These are phyloP conservation scores for Voacanga thouarsii DNA, from an alignment of 257 asterid genomes.

Conservation along the genomic window DNA sequence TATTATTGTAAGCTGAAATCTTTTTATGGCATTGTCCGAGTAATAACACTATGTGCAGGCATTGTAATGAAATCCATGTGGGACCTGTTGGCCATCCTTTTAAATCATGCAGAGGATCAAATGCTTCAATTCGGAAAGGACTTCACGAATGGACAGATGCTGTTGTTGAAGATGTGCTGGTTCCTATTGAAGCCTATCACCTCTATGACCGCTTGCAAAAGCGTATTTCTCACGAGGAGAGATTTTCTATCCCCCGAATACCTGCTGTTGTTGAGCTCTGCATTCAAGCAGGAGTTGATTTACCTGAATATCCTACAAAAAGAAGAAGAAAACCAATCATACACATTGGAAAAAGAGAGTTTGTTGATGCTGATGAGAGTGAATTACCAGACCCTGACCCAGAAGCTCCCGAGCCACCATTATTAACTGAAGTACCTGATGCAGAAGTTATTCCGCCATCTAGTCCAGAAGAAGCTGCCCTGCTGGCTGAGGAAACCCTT, in stretches of 20 bases:
- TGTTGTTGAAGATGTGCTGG: slow-evolving; percentile 64
- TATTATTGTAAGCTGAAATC: background rate
- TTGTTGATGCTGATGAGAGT: slow-evolving; percentile 84
- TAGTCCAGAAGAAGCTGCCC: slow-evolving; percentile 44
- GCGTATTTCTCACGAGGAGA: slow-evolving; percentile 71
- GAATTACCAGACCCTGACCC: slow-evolving; percentile 80
- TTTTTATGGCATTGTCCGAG: background rate
- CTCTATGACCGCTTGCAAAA: slow-evolving; percentile 79
- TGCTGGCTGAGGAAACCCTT: slow-evolving; percentile 77
- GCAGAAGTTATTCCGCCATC: slow-evolving; percentile 55
- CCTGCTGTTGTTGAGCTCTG: slow-evolving; percentile 94
- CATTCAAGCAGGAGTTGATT: slow-evolving; percentile 91
- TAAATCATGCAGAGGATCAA: slow-evolving; percentile 82
- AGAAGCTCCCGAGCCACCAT: slow-evolving; percentile 48
- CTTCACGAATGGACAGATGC: slow-evolving; percentile 80
- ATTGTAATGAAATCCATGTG: slow-evolving; percentile 90
- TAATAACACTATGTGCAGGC: slow-evolving; percentile 37
- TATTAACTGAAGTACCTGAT: slow-evolving; percentile 51
- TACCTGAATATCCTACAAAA: slow-evolving; percentile 80
- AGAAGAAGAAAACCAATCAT: slow-evolving; percentile 89
- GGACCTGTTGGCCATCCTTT: slow-evolving; percentile 86
- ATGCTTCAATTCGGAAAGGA: slow-evolving; percentile 65
- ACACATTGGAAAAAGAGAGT: slow-evolving; percentile 79
- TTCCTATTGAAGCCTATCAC: slow-evolving; percentile 76
- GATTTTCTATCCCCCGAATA: slow-evolving; percentile 80